Evolutionary conservation across 768 basidiomycete species (phyloP).

Genomic region (Mycena kentingensis): DNA sequence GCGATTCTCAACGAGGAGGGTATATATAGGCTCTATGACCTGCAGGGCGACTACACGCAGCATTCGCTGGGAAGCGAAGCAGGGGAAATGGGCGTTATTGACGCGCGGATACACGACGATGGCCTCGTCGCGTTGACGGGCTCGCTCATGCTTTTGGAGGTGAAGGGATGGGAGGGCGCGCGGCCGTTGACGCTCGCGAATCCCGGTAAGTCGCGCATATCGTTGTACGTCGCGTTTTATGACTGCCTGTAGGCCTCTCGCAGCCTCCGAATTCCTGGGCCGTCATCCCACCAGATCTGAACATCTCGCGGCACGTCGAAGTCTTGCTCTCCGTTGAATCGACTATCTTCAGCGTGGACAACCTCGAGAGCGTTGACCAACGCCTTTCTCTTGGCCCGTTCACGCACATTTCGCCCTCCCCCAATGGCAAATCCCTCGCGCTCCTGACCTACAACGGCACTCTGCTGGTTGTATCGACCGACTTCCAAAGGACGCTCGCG

Average conservation of each 20-base stretch:
- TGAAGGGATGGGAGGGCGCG: slow-evolving; percentile 85
- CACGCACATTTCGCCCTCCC: slow-evolving; percentile 82
- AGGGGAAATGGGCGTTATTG: slow-evolving; percentile 77
- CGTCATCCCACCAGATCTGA: slow-evolving; percentile 86
- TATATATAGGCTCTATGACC: slow-evolving; percentile 84
- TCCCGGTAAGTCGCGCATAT: slow-evolving; percentile 56
- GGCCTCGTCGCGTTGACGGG: slow-evolving; percentile 87
- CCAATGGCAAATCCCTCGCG: slow-evolving; percentile 91
- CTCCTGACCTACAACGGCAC: slow-evolving; percentile 70
- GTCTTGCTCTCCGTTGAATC: slow-evolving; percentile 80
- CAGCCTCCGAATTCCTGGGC: slow-evolving; percentile 86
- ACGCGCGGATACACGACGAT: slow-evolving; percentile 82
- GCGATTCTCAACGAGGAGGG: slow-evolving; percentile 92
- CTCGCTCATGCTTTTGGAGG: slow-evolving; percentile 74
- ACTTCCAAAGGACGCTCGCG: slow-evolving; percentile 86
- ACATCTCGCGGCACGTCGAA: slow-evolving; percentile 87
- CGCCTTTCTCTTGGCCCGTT: slow-evolving; percentile 88
- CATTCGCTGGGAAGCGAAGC: slow-evolving; percentile 83
- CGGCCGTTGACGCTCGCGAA: slow-evolving; percentile 72
- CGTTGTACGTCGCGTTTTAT: background rate
- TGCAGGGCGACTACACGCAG: slow-evolving; percentile 84
- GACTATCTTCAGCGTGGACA: slow-evolving; percentile 85
- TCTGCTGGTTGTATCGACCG: slow-evolving; percentile 93
- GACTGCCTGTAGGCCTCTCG: slow-evolving; percentile 54
- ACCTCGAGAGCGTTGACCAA: slow-evolving; percentile 86